These are phyloP conservation scores for Strobilomyces echinocephalus DNA, from an alignment of 768 basidiomycete genomes.

Conservation along the genomic window DNA sequence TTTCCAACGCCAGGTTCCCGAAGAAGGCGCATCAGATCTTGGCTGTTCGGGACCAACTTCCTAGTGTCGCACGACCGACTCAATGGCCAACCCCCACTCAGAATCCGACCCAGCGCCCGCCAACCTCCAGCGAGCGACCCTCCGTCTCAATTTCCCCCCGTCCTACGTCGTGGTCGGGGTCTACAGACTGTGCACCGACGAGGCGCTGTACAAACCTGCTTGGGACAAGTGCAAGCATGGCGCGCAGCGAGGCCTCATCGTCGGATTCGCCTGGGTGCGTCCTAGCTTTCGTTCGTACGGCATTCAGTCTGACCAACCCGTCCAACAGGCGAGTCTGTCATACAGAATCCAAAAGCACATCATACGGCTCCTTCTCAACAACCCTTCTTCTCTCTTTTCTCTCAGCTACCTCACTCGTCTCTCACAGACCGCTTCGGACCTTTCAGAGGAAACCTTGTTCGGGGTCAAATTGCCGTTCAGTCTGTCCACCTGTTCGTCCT, in stretches of 20 bases:
- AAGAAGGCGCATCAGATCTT: not conserved
- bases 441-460: slow-evolving; percentile 50
- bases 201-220: slow-evolving; percentile 61
- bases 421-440: slow-evolving; percentile 25
- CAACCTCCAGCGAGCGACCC: slow-evolving; percentile 46
- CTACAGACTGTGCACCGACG: slow-evolving; percentile 77
- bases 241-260: slow-evolving; percentile 57
- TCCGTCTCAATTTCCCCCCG: slow-evolving; percentile 71
- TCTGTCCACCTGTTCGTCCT: slow-evolving; percentile 58
- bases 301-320: not conserved
- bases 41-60: too few species aligned
- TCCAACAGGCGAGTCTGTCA: slow-evolving; percentile 53
- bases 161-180: slow-evolving; percentile 82
- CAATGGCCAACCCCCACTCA: too few species aligned
- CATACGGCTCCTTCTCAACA: slow-evolving; percentile 37
- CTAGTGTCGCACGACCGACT: not conserved
- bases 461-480: slow-evolving; percentile 64
- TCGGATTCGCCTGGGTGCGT: slow-evolving; percentile 68
- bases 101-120: slow-evolving; percentile 36
- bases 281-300: not conserved
- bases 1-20: not conserved
- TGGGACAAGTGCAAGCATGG: slow-evolving; percentile 88
- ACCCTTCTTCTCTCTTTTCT: slow-evolving; percentile 28
- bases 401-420: slow-evolving; percentile 24
- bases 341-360: slow-evolving; percentile 70